These are phyloP conservation scores for Coemansia umbellata DNA, from an alignment of 192 early-diverging fungal genomes.

Conservation along the genomic window DNA sequence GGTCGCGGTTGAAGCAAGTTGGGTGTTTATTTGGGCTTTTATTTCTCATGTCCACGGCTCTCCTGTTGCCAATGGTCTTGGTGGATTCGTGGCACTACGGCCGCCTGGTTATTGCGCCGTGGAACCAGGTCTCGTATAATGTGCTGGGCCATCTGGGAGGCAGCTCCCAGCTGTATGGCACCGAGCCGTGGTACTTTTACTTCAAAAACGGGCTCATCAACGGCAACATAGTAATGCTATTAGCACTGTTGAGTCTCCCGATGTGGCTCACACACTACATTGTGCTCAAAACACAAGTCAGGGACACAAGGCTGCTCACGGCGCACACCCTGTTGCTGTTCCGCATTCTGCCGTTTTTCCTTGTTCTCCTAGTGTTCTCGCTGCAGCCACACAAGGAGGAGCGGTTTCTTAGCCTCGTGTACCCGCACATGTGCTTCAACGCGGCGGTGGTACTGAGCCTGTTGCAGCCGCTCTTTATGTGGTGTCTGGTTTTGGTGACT, in stretches of 20 bases:
- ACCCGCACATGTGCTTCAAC: conserved; percentile 81
- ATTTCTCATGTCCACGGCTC: too few species aligned
- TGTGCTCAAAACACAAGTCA: neutral
- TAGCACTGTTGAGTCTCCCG: conserved; percentile 65
- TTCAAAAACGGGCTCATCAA: conserved; percentile 87
- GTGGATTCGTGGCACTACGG: conserved; percentile 81
- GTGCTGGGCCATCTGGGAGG: conserved; percentile 62
- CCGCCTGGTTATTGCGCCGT: conserved; percentile 63
- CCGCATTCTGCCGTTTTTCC: conserved; percentile 66
- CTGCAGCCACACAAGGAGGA: conserved; percentile 97
- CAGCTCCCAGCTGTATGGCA: conserved; percentile 80
- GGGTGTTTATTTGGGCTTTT: too few species aligned
- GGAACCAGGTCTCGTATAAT: conserved; percentile 92
- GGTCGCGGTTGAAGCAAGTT: too few species aligned
- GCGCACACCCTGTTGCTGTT: conserved; percentile 45
- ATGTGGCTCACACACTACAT: conserved; percentile 43
- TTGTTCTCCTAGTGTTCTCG: conserved; percentile 76
- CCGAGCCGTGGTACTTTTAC: conserved; percentile 92
- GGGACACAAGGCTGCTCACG: neutral
- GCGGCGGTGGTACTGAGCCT: conserved; percentile 65
- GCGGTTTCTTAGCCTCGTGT: conserved; percentile 87
- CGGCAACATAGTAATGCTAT: conserved; percentile 76
- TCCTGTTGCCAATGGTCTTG: conserved; percentile 57
- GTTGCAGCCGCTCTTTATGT: conserved; percentile 44
- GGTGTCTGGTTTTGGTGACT: too few species aligned